phyloP scores from a whole-genome alignment of 73 alveolate species.

The Paramecium tetraurelia region DNA sequence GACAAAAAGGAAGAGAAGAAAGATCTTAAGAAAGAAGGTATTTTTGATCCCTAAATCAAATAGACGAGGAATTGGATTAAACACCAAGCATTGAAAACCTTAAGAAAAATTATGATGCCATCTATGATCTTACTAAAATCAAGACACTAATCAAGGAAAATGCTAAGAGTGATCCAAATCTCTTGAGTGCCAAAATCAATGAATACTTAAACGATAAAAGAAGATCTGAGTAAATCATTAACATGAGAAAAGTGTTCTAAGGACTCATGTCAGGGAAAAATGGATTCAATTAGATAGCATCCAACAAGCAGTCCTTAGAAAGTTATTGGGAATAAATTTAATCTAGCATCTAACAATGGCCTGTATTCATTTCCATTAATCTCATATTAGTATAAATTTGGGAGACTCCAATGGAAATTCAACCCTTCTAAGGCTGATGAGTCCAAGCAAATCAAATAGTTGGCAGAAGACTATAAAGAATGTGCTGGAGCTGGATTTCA shows the following conservation, averaged over 20 bases:
- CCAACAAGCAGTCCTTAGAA: not conserved
- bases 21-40: not conserved
- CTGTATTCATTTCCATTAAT: not conserved
- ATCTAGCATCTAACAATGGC: not conserved
- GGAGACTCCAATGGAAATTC: not conserved
- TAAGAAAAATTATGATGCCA: not conserved
- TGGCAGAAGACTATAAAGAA: not conserved
- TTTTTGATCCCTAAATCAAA: no score
- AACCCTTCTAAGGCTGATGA: not conserved
- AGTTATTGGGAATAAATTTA: not conserved
- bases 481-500: not conserved
- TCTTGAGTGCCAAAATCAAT: not conserved
- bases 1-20: not conserved
- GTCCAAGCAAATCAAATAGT: not conserved
- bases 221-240: not conserved
- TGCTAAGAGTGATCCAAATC: constrained; percentile 28
- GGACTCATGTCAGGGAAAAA: not conserved
- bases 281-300: not conserved
- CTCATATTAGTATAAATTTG: not conserved
- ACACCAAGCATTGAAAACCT: constrained; percentile 8
- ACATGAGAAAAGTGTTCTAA: not conserved
- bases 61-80: not conserved
- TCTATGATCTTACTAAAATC: constrained; percentile 7
- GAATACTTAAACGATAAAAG: not conserved
- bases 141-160: not conserved